phyloP scores from a whole-genome alignment of 352 stramenopile genomes.

The Pseudoperonospora humuli region DNA sequence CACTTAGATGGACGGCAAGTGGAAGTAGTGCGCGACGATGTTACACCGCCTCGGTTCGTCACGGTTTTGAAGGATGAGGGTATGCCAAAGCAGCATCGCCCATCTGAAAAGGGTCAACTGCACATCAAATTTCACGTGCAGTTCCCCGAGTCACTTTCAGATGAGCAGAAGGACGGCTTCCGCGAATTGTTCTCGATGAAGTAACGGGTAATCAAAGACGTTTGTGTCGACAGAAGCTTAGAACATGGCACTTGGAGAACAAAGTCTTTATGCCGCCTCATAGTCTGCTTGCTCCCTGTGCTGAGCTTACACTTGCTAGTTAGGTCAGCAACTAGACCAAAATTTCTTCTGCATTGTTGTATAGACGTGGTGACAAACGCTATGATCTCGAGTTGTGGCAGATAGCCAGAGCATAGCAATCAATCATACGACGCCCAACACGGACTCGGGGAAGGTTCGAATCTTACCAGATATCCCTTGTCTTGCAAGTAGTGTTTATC shows the following conservation, averaged over 20 bases:
- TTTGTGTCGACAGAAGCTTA: not conserved
- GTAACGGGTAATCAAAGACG: conserved; percentile 10
- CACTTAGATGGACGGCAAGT: conserved; percentile 93
- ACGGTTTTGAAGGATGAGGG: conserved; percentile 87
- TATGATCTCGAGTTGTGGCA: too few relatives aligned
- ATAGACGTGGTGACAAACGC: too few relatives aligned
- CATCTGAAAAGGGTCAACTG: conserved; percentile 81
- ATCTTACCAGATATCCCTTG: too few relatives aligned
- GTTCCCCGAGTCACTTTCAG: conserved; percentile 88
- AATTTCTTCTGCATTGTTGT: too few relatives aligned
- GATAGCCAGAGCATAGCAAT: too few relatives aligned
- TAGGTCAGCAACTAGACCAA: too few relatives aligned
- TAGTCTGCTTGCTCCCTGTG: too few relatives aligned
- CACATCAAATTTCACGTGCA: conserved; percentile 94
- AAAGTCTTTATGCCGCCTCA: not conserved
- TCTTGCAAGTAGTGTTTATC: too few relatives aligned
- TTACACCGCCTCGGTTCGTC: conserved; percentile 91
- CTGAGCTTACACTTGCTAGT: too few relatives aligned
- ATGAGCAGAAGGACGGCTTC: conserved; percentile 72
- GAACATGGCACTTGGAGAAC: not conserved
- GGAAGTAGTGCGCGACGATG: conserved; percentile 70
- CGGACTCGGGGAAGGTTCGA: too few relatives aligned
- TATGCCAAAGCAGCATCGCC: conserved; percentile 91
- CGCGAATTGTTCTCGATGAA: conserved; percentile 41
- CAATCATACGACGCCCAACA: too few relatives aligned